These are phyloP conservation scores for Malassezia sp. DNA, from an alignment of 1,284 basidiomycete species.

Conservation along the genomic window DNA sequence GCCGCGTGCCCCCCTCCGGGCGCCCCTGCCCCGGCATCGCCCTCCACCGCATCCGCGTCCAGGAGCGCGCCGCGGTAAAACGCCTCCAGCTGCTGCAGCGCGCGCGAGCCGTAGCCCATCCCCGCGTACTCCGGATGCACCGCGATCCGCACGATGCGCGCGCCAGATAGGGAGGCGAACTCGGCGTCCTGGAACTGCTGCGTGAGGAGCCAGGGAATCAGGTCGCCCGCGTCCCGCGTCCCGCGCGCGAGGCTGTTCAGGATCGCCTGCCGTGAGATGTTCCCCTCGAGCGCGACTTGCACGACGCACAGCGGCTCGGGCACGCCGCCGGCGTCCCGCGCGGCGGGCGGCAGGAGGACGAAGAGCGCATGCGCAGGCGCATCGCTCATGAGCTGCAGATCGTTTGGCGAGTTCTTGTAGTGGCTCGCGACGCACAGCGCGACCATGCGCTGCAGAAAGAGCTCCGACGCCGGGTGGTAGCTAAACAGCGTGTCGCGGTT, in stretches of 20 bases:
- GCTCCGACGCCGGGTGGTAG: slow-evolving; percentile 89
- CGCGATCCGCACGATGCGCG: slow-evolving; percentile 81
- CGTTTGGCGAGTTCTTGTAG: slow-evolving; percentile 99
- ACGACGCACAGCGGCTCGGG: slow-evolving; percentile 72
- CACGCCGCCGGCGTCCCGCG: slow-evolving; percentile 20
- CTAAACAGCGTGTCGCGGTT: slow-evolving; percentile 92
- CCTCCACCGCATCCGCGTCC: slow-evolving; percentile 53
- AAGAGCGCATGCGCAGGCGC: slow-evolving; percentile 95
- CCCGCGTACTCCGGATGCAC: slow-evolving; percentile 86
- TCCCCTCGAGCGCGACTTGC: slow-evolving; percentile 80
- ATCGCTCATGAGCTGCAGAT: slow-evolving; percentile 88
- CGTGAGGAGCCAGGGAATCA: slow-evolving; percentile 93
- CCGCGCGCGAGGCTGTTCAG: slow-evolving; percentile 73
- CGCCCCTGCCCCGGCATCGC: no score
- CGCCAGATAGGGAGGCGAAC: slow-evolving; percentile 79
- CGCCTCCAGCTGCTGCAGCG: slow-evolving; percentile 70
- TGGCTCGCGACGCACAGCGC: slow-evolving; percentile 90
- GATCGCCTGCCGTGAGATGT: slow-evolving; percentile 74
- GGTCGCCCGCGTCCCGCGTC: slow-evolving; percentile 75
- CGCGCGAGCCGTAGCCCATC: slow-evolving; percentile 95
- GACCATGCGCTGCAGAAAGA: slow-evolving; percentile 97
- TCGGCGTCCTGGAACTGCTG: slow-evolving; percentile 95
- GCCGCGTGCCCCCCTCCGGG: slow-evolving; percentile 3
- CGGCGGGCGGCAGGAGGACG: slow-evolving; percentile 67
- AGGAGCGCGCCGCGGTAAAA: slow-evolving; percentile 84